Evolutionary conservation across 225 moss, liverwort and hornwort genomes (phyloP), one percentile per base, ranked within the genome.

Genomic region (Sphagnum tenellum): DNA sequence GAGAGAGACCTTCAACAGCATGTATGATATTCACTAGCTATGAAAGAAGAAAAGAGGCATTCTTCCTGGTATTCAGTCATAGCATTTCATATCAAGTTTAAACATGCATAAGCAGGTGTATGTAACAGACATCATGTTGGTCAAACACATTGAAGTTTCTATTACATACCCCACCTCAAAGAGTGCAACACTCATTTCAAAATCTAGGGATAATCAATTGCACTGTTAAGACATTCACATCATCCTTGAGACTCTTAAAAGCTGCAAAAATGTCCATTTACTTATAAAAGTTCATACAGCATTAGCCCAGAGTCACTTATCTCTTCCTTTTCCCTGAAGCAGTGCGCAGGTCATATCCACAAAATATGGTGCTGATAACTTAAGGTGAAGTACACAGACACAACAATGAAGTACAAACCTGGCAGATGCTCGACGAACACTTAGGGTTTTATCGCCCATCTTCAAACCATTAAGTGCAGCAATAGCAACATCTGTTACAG

Each of bases 391-490:
- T 66, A 59, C 69, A 68, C 59, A 80, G 76, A 87, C 74, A 77
- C 83, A 87, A 84, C 81, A 92, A 84, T 92, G 79, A 79, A 85
- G 86, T 90, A 92, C 88, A 85, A 98, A 98, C 96, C 96, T 98
- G 89, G 96, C 96, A 83, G 93, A 92, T 85, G 96, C 96, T 72
- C 96, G 93, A 85, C 96, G 93, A 79, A 98, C 96, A 82, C 90
- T 98, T 90, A 98, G 89, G 57, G 96, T 98, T 93, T 98, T 98
- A 93, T 98, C 96, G 87, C 93, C 96, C 96, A 98, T 98, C 93
- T 98, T 98, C 93, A 98, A 92, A 93, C 96, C 96, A 98, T 98
- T 98, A 98, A 98, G 93, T 93, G 93, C 93, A 87, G 96, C 96
- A 98, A 92, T 92, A 80, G 96, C 96, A 87, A 98, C 93, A 88